phyloP scores from a whole-genome alignment of 2,329 filamentous ascomycete species.

The Aspergillus niger region DNA sequence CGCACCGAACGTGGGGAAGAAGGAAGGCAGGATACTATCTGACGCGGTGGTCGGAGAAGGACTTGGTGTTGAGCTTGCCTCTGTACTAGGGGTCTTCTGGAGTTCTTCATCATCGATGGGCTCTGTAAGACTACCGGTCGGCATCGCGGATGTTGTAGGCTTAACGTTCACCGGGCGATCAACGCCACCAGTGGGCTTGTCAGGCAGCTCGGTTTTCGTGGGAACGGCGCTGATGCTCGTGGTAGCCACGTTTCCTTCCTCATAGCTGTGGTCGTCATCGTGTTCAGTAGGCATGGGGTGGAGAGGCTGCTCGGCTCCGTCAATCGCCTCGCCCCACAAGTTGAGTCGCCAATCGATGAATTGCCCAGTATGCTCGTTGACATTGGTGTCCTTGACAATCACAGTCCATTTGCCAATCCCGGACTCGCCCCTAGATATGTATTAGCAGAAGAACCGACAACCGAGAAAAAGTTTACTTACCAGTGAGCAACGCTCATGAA shows the following conservation, averaged over 20 bases:
- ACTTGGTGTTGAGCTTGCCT: slow-evolving; percentile 31
- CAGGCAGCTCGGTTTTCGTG: slow-evolving; percentile 48
- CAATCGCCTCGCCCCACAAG: slow-evolving; percentile 87
- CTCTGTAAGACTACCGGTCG: slow-evolving; percentile 23
- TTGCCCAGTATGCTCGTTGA: slow-evolving; percentile 74
- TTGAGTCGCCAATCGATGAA: slow-evolving; percentile 93
- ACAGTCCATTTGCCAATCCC: slow-evolving; percentile 90
- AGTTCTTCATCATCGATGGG: not conserved
- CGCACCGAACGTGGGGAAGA: slow-evolving; percentile 87
- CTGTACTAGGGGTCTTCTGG: slow-evolving; percentile 31
- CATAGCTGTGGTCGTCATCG: slow-evolving; percentile 80
- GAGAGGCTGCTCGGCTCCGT: slow-evolving; percentile 69
- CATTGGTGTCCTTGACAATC: slow-evolving; percentile 78
- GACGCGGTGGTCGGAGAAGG: slow-evolving; percentile 41
- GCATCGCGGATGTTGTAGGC: slow-evolving; percentile 42
- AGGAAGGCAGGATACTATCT: slow-evolving; percentile 71
- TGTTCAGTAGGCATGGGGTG: slow-evolving; percentile 80
- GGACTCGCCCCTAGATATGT: slow-evolving; percentile 71
- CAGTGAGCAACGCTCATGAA: slow-evolving; percentile 99
- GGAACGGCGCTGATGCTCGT: slow-evolving; percentile 58
- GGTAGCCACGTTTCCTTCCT: slow-evolving; percentile 62
- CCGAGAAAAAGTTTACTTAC: slow-evolving; percentile 52
- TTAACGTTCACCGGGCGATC: slow-evolving; percentile 66
- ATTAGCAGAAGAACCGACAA: slow-evolving; percentile 12
- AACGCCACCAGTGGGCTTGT: slow-evolving; percentile 63